Percentiles rank a stretch among this genome's conserved stretches.
Conservation (phyloP, 306 rosid species). For the Vachellia collinsii region DNA sequence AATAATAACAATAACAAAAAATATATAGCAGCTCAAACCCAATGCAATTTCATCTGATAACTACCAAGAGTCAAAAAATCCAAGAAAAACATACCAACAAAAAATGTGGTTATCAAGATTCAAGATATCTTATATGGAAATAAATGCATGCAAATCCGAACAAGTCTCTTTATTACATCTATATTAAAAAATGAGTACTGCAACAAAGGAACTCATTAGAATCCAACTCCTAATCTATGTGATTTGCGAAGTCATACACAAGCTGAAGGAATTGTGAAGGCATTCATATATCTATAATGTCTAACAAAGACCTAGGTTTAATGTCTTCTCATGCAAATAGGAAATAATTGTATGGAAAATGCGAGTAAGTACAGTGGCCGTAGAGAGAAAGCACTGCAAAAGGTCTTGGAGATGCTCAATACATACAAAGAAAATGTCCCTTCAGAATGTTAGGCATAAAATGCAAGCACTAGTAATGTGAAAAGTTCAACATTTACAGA, state of each 20-base stretch:
- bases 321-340: not conserved
- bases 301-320: not conserved
- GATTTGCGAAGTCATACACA: not conserved
- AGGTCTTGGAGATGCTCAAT: not conserved
- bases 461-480: not conserved
- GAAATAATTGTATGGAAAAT: not conserved
- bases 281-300: not conserved
- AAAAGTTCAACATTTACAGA: not conserved
- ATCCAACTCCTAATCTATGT: constrained; percentile 9
- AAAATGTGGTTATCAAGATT: not conserved
- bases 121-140: not conserved
- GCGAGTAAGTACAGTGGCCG: not conserved
- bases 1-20: not conserved
- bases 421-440: not conserved
- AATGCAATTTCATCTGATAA: constrained; percentile 21
- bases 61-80: constrained; percentile 3
- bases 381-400: not conserved
- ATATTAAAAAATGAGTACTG: not conserved
- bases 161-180: not conserved
- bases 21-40: constrained; percentile 19
- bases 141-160: not conserved
- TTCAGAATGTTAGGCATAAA: not conserved
- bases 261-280: not conserved
- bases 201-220: constrained; percentile 10
- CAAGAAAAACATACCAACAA: not conserved